phyloP scores from a whole-genome alignment of 805 yeast species.

The Yueomyces sp. region DNA sequence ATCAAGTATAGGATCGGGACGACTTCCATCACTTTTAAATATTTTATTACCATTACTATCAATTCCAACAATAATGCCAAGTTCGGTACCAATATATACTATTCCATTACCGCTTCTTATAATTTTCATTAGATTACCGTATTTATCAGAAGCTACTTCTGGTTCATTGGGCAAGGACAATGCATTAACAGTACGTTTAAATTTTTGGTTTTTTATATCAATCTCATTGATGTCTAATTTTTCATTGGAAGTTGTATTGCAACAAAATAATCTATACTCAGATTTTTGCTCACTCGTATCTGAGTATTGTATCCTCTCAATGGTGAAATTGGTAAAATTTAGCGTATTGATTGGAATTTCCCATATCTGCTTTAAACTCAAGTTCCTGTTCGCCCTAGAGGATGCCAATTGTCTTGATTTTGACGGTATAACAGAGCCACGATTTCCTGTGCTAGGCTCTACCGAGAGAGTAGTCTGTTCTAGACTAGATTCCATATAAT shows the following conservation, averaged over 20 bases:
- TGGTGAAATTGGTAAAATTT: slow-evolving; percentile 19
- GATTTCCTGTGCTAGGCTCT: not conserved
- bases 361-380: slow-evolving; percentile 3
- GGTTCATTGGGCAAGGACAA: not conserved
- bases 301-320: slow-evolving; percentile 1
- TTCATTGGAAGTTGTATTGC: slow-evolving; percentile 20
- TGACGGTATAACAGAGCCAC: not conserved
- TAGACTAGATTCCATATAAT: too few relatives aligned
- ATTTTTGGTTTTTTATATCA: not conserved
- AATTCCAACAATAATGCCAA: slow-evolving; percentile 21
- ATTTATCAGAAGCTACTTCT: slow-evolving; percentile 7
- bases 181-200: not conserved
- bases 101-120: slow-evolving; percentile 2
- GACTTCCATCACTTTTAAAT: slow-evolving; percentile 1
- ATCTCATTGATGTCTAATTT: slow-evolving; percentile 15
- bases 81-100: slow-evolving; percentile 17
- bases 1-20: slow-evolving; percentile 20
- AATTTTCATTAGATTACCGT: slow-evolving; percentile 21
- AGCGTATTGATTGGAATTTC: slow-evolving; percentile 22
- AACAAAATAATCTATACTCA: slow-evolving; percentile 13
- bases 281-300: not conserved
- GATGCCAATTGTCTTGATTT: not conserved
- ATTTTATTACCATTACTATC: slow-evolving; percentile 1
- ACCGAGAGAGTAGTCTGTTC: too few relatives aligned
- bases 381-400: not conserved